Conservation (phyloP, 805 yeast species). For the Lipomyces chichibuensis region DNA sequence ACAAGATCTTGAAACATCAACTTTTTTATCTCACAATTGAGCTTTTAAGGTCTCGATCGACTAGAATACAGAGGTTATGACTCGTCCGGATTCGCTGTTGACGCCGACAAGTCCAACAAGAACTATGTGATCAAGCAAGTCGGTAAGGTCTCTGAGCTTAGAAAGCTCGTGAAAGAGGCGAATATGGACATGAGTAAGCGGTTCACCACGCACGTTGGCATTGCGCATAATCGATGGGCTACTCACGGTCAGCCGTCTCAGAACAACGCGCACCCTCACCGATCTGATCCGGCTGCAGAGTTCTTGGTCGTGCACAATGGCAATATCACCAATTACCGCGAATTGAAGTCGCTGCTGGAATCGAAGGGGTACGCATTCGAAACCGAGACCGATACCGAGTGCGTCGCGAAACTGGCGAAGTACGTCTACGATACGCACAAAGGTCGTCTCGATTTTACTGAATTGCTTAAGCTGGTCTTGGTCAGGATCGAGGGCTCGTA, state of each 20-base stretch:
- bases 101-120: conserved; percentile 77
- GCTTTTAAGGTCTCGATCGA: conserved; percentile 53
- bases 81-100: conserved; percentile 94
- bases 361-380: conserved; percentile 82
- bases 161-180: conserved; percentile 55
- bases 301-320: conserved; percentile 97
- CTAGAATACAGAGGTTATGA: conserved; percentile 98
- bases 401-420: conserved; percentile 93
- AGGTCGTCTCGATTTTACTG: conserved; percentile 75
- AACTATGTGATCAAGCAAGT: conserved; percentile 76
- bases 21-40: neutral
- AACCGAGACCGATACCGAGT: conserved; percentile 96
- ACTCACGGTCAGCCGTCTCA: conserved; percentile 94
- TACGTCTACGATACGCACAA: conserved; percentile 87
- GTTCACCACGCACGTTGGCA: conserved; percentile 87
- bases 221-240: conserved; percentile 99
- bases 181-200: conserved; percentile 62
- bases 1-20: neutral
- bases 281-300: conserved; percentile 80
- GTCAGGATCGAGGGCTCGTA: conserved; percentile 96
- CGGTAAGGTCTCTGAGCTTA: conserved; percentile 87
- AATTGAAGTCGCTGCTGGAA: conserved; percentile 76
- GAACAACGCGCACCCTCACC: conserved; percentile 92
- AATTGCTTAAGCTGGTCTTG: conserved; percentile 87
- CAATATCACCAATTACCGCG: conserved; percentile 94